Percentiles rank a stretch among this genome's conserved stretches.
Evolutionary conservation across 2,329 filamentous ascomycete species (phyloP).

Genomic region (Ceratocystis cubensis): DNA sequence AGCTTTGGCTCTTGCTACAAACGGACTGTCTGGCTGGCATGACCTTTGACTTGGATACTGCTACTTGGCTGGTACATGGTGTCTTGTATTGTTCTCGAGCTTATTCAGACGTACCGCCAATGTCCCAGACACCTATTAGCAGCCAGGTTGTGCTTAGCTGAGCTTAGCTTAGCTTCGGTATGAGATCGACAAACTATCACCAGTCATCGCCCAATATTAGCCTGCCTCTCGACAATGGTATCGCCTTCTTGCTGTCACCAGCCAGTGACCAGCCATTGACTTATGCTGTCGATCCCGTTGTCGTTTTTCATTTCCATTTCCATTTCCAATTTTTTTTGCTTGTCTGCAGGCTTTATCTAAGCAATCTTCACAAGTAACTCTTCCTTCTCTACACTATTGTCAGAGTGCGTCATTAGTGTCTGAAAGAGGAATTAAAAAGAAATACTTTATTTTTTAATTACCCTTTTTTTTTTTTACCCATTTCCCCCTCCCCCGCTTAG

Average conservation of each 20-base stretch:
- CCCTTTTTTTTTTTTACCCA: neutral
- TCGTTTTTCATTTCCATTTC: neutral
- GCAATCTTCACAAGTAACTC: neutral
- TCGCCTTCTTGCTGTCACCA: too few relatives aligned
- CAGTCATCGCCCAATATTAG: too few relatives aligned
- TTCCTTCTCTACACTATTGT: neutral
- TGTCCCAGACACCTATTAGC: neutral
- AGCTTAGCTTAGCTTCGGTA: neutral
- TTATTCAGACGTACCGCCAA: neutral
- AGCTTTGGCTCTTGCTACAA: neutral
- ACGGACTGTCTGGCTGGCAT: neutral
- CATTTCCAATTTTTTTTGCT: neutral
- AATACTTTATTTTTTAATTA: neutral
- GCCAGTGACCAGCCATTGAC: too few relatives aligned
- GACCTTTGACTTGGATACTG: neutral
- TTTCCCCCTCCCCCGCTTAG: neutral
- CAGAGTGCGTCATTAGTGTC: slow-evolving; percentile 11
- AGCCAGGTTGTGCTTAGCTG: neutral
- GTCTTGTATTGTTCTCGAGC: neutral
- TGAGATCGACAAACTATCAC: neutral
- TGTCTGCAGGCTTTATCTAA: neutral
- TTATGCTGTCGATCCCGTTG: too few relatives aligned
- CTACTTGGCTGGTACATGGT: neutral
- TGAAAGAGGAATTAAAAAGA: neutral
- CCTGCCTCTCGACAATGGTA: too few relatives aligned